Evolutionary conservation across 208 protist species (phyloP).

Genomic region (Histomonas meleagridis): DNA sequence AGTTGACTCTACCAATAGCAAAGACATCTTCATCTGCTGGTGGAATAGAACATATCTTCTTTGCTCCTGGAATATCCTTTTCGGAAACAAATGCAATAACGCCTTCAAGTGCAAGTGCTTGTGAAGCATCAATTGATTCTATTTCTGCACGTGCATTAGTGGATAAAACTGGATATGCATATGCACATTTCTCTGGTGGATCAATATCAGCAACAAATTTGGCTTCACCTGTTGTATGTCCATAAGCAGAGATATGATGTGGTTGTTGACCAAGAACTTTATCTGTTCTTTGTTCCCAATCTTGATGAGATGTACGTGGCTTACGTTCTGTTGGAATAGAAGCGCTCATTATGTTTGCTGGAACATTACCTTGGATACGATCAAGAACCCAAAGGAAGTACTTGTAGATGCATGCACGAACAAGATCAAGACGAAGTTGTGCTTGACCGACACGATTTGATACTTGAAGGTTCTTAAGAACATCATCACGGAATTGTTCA

Average conservation of each 20-base stretch:
- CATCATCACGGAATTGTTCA: neutral
- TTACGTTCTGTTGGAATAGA: neutral
- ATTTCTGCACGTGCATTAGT: neutral
- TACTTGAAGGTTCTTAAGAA: conserved; percentile 37
- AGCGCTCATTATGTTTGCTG: neutral
- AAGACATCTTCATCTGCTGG: neutral
- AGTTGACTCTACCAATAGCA: neutral
- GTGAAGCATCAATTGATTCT: neutral
- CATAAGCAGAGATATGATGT: neutral
- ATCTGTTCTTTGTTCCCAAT: neutral
- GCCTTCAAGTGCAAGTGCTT: neutral
- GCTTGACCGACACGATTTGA: conserved; percentile 52
- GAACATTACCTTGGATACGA: neutral
- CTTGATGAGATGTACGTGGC: neutral
- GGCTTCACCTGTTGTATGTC: neutral
- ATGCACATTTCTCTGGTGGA: neutral
- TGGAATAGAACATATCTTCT: neutral
- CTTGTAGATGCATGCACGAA: conserved; percentile 64
- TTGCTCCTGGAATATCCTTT: neutral
- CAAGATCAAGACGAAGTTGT: conserved; percentile 57
- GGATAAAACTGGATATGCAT: neutral
- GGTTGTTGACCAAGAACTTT: neutral
- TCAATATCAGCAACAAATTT: neutral
- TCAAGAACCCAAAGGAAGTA: conserved; percentile 50
- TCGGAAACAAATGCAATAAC: neutral